These are phyloP conservation scores for Sclerotinia minor DNA, from an alignment of 2,329 filamentous ascomycete species.

Conservation along the genomic window DNA sequence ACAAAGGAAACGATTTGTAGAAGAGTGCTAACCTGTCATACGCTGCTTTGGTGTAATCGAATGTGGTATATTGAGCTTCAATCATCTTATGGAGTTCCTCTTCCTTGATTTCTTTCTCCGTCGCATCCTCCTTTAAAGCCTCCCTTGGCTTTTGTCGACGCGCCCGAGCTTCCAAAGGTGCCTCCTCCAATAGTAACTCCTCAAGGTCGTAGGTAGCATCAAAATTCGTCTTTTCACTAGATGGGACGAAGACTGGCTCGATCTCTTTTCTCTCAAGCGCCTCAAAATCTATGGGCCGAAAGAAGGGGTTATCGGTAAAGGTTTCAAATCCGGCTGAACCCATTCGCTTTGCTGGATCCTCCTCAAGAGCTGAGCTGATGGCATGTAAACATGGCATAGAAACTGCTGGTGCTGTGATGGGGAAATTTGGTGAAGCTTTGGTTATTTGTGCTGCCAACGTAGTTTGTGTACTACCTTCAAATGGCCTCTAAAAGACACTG, in stretches of 20 bases:
- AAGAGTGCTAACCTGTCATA: constrained; percentile 65
- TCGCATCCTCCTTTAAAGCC: constrained; percentile 88
- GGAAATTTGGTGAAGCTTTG: constrained; percentile 80
- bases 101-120: constrained; percentile 89
- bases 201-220: constrained; percentile 98
- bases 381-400: constrained; percentile 85
- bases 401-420: constrained; percentile 89
- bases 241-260: constrained; percentile 87
- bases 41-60: constrained; percentile 86
- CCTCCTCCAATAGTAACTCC: constrained; percentile 89
- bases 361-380: constrained; percentile 79
- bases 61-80: constrained; percentile 88
- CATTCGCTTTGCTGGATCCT: constrained; percentile 76
- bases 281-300: constrained; percentile 80
- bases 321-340: constrained; percentile 80
- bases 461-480: constrained; percentile 85
- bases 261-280: constrained; percentile 83
- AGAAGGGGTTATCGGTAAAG: constrained; percentile 88
- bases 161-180: constrained; percentile 87
- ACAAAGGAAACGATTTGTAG: constrained; percentile 24
- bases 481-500: constrained; percentile 66
- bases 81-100: constrained; percentile 94
- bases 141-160: constrained; percentile 92
- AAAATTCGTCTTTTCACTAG: constrained; percentile 97
- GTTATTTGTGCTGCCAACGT: constrained; percentile 77